phyloP scores from a whole-genome alignment of 2,329 filamentous ascomycete genomes.

The Epichloe brachyelytri region DNA sequence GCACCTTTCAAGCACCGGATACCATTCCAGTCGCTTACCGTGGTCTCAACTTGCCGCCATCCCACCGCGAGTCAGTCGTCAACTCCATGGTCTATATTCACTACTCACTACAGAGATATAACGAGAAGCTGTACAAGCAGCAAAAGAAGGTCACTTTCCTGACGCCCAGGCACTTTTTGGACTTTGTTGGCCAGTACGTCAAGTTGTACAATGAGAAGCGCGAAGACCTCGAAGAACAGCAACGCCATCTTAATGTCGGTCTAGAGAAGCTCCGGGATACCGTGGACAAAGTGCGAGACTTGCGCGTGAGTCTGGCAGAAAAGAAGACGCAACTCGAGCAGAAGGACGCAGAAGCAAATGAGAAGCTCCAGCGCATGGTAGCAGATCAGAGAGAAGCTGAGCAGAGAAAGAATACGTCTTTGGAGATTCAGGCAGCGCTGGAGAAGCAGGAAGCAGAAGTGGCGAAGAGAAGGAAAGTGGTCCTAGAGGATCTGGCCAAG shows the following conservation, averaged over 20 bases:
- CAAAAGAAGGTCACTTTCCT: constrained; percentile 88
- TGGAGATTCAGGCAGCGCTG: constrained; percentile 77
- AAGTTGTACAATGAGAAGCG: constrained; percentile 97
- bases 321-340: constrained; percentile 89
- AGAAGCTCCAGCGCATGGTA: constrained; percentile 95
- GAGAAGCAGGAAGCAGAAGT: constrained; percentile 87
- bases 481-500: constrained; percentile 73
- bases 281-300: constrained; percentile 89
- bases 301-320: constrained; percentile 78
- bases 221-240: constrained; percentile 95
- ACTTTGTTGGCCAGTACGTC: constrained; percentile 96
- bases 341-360: constrained; percentile 91
- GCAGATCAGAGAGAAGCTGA: constrained; percentile 92
- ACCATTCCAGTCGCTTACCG: constrained; percentile 88
- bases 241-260: constrained; percentile 95
- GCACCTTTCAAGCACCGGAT: constrained; percentile 75
- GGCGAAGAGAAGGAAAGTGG: constrained; percentile 67
- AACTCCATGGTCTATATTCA: constrained; percentile 99
- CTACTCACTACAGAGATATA: constrained; percentile 85
- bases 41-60: constrained; percentile 69
- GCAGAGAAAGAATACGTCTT: constrained; percentile 72
- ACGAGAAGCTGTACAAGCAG: constrained; percentile 75
- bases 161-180: constrained; percentile 91
- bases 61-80: constrained; percentile 81
- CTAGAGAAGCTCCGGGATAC: constrained; percentile 95